Conservation (phyloP, 805 yeast genomes). For the Candida orba region DNA sequence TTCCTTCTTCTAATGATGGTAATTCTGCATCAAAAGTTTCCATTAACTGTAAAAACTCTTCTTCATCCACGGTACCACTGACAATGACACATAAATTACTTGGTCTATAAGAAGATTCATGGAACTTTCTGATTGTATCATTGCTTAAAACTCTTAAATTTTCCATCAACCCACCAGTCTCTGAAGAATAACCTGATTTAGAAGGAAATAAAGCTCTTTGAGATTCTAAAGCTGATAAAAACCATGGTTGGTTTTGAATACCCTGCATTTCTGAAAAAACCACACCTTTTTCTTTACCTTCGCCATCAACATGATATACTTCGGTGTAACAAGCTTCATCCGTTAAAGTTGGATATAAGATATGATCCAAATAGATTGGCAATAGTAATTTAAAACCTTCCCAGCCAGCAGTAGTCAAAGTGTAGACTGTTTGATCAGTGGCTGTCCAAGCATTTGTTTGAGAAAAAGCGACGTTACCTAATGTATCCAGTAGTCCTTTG, state of each 20-base stretch:
- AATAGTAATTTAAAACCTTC: constrained; percentile 78
- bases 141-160: constrained; percentile 69
- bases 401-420: constrained; percentile 92
- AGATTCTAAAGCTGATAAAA: constrained; percentile 50
- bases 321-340: constrained; percentile 91
- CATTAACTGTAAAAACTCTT: constrained; percentile 57
- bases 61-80: constrained; percentile 78
- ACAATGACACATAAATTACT: constrained; percentile 78
- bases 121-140: constrained; percentile 72
- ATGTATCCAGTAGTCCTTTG: constrained; percentile 81
- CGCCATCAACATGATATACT: constrained; percentile 90
- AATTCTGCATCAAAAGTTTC: constrained; percentile 53
- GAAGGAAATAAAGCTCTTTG: constrained; percentile 49
- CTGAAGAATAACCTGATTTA: constrained; percentile 79
- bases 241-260: constrained; percentile 72
- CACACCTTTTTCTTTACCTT: constrained; percentile 89
- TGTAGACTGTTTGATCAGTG: constrained; percentile 91
- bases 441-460: constrained; percentile 96
- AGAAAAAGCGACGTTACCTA: constrained; percentile 79
- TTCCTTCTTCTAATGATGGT: constrained; percentile 27
- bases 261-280: constrained; percentile 98
- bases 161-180: constrained; percentile 85
- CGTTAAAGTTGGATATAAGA: constrained; percentile 76
- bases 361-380: constrained; percentile 87
- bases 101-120: constrained; percentile 64